Base-by-base conservation (phyloP, 1,284 basidiomycete genomes). In the Malassezia slooffiae region DNA sequence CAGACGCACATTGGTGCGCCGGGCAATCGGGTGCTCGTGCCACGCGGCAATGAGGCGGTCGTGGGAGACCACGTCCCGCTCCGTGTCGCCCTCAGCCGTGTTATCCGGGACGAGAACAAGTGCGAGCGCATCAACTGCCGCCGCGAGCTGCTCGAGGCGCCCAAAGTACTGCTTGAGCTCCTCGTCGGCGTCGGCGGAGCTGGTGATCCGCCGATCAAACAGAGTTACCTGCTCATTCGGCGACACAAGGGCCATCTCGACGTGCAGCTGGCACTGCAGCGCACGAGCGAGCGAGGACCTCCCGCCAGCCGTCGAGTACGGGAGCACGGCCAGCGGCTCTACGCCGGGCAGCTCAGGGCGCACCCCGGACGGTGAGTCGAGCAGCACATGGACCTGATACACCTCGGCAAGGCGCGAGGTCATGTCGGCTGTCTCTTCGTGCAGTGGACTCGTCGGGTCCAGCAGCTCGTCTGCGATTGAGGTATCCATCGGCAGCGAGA, bases 251-350 rank as follows among this genome's bases (percentile, higher is more conserved):
- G 42, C 20, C 19, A 42, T 15, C 28, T 48, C 46, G 13, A 48
- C 35, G 19, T 48, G 46, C 8, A 23, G 34, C 19, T 48, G 46
- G 20, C 38, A 41, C 22, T 37, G 19, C 19, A 48, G 22, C 9
- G 46, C 46, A 12, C 46, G 29, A 9, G 41, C 40, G 5, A 43
- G 35, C 46, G 39, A 38, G 7, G 46, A 40, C 13, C 46, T 40
- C 5, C 46, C 46, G 16, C 34, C 28, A 12, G 40, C 35, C 6
- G 21, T 43, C 2, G 40, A 32, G 22, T 48, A 48, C 4, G 34
- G 30, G 11, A 48, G 30, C 11, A 39, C 11, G n/a, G 11, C 17
- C 26, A 30, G 20, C 28, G 28, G 3, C 3, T 28, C 34, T n/a
- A 30, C 45, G 23, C 28, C 26, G 2, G 29, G 24, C 21, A 41